Base-by-base conservation (phyloP, 2,329 filamentous ascomycete genomes). In the Leptosphaerulina australis region DNA sequence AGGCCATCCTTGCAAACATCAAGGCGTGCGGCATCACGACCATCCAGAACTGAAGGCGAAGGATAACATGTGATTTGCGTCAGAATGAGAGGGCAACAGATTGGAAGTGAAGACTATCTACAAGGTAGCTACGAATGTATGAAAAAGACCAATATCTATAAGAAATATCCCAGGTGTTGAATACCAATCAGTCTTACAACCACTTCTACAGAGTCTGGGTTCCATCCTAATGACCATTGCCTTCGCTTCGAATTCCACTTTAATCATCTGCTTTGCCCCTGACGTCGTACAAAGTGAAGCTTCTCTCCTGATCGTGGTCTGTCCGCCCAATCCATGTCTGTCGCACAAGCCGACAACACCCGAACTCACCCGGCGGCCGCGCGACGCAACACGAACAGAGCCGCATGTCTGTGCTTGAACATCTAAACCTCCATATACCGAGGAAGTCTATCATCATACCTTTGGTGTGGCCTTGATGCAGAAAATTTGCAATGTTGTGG, bases 31-130 rank as follows among this genome's bases (percentile, higher is more conserved):
- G 30, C 14, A 43, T 28, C 34, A 34, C 9, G 35, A 25, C 30
- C 45, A 47, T 57, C 50, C 47, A 45, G 50, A 56, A 55, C 44
- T 55, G 49, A 38, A 12, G n/a, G 31, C 30, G 29, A 20, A 36
- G 38, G 36, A 35, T 39, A 35, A 50, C 10, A 54, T 20, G 44
- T 37, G 14, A 36, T 36, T 34, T 14, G 39, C 15, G 41, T 50
- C 2, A 11, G 14, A 28, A 29, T 12, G 44, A 25, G 26, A 21
- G 22, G 14, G 12, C 5, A 21, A 43, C 22, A 22, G 12, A 21
- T n/a, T 26, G 10, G 26, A 44, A 35, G 22, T 18, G n/a, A 33
- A 41, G 41, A 30, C 41, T 43, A 44, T 40, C 38, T 30, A 24
- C 26, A 26, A 30, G 44, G 35, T 39, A 44, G 50, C 44, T 53